These are phyloP conservation scores for Neurospora sp. DNA, from an alignment of 495 filamentous ascomycete genomes.

Conservation along the genomic window DNA sequence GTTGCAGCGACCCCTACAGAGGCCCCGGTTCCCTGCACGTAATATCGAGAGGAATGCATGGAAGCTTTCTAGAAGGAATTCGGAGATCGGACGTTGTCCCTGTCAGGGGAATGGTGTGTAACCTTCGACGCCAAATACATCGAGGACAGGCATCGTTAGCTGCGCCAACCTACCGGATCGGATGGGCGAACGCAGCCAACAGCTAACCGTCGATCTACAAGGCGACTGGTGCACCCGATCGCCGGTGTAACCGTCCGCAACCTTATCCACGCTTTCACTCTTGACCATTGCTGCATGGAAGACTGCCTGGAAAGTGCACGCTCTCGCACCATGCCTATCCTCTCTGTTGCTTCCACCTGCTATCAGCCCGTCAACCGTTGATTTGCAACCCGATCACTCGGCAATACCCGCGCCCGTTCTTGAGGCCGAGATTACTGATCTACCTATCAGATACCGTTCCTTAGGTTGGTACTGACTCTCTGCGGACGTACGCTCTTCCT, in stretches of 20 bases:
- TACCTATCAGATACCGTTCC: neutral
- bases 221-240: neutral
- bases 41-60: conserved; percentile 9
- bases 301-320: neutral
- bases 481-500: neutral
- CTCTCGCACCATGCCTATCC: neutral
- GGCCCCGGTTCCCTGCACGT: neutral
- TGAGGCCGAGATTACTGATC: neutral
- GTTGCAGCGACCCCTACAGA: neutral
- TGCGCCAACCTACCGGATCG: neutral
- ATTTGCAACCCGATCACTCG: neutral
- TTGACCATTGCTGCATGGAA: neutral
- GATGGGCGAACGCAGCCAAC: neutral
- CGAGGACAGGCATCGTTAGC: neutral
- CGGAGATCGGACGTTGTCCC: neutral
- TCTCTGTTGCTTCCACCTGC: neutral
- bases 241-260: neutral
- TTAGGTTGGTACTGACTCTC: neutral
- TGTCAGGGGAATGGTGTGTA: neutral
- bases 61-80: conserved; percentile 12
- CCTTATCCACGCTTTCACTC: neutral
- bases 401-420: neutral
- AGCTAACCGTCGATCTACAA: neutral
- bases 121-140: neutral
- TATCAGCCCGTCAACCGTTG: neutral